A percentile compares a stretch with the other conserved stretches of the same genome.
Conservation (phyloP, 1,139 yeast species). For the Hyphopichia burtonii region DNA sequence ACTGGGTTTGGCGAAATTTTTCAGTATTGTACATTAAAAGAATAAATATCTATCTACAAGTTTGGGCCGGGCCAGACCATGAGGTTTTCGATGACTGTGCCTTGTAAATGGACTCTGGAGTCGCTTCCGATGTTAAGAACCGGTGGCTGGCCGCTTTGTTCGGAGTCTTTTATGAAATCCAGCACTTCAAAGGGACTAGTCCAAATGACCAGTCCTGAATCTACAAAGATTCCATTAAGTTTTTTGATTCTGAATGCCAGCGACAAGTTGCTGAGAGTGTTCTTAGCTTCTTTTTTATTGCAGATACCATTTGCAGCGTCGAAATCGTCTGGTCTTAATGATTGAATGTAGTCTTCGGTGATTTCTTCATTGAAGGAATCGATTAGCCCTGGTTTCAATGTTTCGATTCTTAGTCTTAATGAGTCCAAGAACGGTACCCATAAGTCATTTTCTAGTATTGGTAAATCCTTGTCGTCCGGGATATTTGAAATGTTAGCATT, state of each 20-base stretch:
- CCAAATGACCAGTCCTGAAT: slow-evolving; percentile 26
- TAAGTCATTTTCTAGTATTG: slow-evolving; percentile 20
- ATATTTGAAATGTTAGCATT: slow-evolving; percentile 12
- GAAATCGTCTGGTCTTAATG: slow-evolving; percentile 12
- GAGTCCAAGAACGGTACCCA: slow-evolving; percentile 38
- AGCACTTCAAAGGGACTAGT: slow-evolving; percentile 20
- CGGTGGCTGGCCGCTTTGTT: slow-evolving; percentile 10
- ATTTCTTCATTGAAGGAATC: slow-evolving; percentile 29
- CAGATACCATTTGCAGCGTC: slow-evolving; percentile 12
- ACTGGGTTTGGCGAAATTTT: too few species aligned
- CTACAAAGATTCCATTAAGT: slow-evolving; percentile 36
- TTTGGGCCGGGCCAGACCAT: slow-evolving; percentile 21
- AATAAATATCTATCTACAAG: too few species aligned
- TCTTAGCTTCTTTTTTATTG: slow-evolving; percentile 6
- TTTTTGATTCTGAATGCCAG: slow-evolving; percentile 26
- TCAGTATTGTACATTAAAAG: too few species aligned
- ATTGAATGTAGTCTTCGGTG: slow-evolving; percentile 22
- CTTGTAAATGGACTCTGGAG: slow-evolving; percentile 31
- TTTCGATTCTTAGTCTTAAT: slow-evolving; percentile 39
- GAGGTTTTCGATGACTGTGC: slow-evolving; percentile 36
- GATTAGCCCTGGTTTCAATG: slow-evolving; percentile 26
- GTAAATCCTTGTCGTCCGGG: slow-evolving; percentile 2
- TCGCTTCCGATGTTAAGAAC: slow-evolving; percentile 20
- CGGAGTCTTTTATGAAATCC: slow-evolving; percentile 4
- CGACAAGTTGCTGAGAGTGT: slow-evolving; percentile 17